A percentile compares a stretch with the other conserved stretches of the same genome.
These are phyloP conservation scores for Tanozyma kutaoensis DNA, from an alignment of 805 yeast genomes.

Conservation along the genomic window DNA sequence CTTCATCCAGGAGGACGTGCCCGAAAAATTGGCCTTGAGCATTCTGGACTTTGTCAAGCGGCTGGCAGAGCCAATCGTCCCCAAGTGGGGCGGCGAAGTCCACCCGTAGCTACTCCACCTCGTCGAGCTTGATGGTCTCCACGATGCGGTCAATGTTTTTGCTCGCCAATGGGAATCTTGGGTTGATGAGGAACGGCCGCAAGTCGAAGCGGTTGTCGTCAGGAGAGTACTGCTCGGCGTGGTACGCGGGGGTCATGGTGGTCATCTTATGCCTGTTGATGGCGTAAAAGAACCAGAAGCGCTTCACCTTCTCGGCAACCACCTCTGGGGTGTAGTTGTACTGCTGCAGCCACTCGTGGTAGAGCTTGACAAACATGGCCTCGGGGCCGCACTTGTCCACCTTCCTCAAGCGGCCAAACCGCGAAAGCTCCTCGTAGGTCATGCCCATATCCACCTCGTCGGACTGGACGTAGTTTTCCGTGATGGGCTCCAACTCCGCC, in stretches of 20 bases:
- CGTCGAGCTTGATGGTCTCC: not conserved
- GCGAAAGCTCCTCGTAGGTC: slow-evolving; percentile 86
- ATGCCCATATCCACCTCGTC: slow-evolving; percentile 98
- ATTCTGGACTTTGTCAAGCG: slow-evolving; percentile 36
- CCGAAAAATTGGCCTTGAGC: slow-evolving; percentile 50
- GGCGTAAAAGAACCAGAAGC: slow-evolving; percentile 87
- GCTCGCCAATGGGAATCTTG: slow-evolving; percentile 81
- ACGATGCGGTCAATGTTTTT: slow-evolving; percentile 78
- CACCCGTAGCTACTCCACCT: slow-evolving; percentile 4
- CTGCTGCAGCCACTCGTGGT: slow-evolving; percentile 84
- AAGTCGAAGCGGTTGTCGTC: slow-evolving; percentile 95
- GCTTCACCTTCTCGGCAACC: slow-evolving; percentile 84
- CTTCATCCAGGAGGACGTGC: slow-evolving; percentile 88
- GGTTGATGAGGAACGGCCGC: slow-evolving; percentile 89
- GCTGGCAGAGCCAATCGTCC: not conserved
- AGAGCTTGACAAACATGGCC: slow-evolving; percentile 80
- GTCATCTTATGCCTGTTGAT: slow-evolving; percentile 96
- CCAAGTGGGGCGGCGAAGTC: slow-evolving; percentile 22
- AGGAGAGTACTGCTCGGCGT: slow-evolving; percentile 96
- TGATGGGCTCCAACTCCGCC: slow-evolving; percentile 95
- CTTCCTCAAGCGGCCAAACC: slow-evolving; percentile 84
- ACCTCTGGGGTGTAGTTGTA: slow-evolving; percentile 60
- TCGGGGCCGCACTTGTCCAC: slow-evolving; percentile 94
- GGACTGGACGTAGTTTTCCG: slow-evolving; percentile 82
- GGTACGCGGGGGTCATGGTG: slow-evolving; percentile 92